phyloP scores from a whole-genome alignment of 1,284 basidiomycete species.

The Austroboletus niveus region DNA sequence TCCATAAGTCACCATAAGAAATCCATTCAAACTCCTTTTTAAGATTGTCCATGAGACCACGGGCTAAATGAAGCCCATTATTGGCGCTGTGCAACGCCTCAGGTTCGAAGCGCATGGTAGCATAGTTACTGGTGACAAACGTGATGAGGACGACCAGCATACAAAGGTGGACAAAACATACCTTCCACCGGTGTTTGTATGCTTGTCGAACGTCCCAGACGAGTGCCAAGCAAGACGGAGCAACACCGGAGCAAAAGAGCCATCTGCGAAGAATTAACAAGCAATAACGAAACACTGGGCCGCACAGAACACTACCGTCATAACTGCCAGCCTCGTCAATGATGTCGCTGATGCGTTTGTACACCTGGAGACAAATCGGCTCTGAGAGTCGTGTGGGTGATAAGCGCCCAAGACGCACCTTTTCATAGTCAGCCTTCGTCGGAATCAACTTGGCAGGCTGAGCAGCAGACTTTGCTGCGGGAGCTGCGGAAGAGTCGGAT shows the following conservation, averaged over 20 bases:
- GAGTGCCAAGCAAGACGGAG: constrained; percentile 94
- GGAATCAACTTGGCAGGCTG: constrained; percentile 69
- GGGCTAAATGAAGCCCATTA: constrained; percentile 81
- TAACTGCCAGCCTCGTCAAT: constrained; percentile 75
- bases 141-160: constrained; percentile 1
- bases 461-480: constrained; percentile 54
- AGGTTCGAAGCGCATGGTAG: constrained; percentile 91
- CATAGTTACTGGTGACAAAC: constrained; percentile 69
- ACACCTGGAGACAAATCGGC: constrained; percentile 55
- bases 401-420: constrained; percentile 47
- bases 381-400: not conserved
- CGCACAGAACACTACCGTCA: constrained; percentile 60
- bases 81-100: constrained; percentile 88
- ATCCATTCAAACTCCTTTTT: constrained; percentile 90
- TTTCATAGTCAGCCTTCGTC: constrained; percentile 81
- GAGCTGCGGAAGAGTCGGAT: constrained; percentile 48
- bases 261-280: constrained; percentile 52
- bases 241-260: constrained; percentile 88
- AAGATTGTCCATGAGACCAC: constrained; percentile 82
- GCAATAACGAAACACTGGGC: too few species aligned
- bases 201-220: constrained; percentile 91
- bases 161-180: constrained; percentile 27
- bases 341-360: constrained; percentile 78
- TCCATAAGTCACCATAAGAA: constrained; percentile 93
- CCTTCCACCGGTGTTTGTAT: constrained; percentile 86